Evolutionary conservation across 306 rosid species (phyloP).

Genomic region (Coriaria nepalensis): DNA sequence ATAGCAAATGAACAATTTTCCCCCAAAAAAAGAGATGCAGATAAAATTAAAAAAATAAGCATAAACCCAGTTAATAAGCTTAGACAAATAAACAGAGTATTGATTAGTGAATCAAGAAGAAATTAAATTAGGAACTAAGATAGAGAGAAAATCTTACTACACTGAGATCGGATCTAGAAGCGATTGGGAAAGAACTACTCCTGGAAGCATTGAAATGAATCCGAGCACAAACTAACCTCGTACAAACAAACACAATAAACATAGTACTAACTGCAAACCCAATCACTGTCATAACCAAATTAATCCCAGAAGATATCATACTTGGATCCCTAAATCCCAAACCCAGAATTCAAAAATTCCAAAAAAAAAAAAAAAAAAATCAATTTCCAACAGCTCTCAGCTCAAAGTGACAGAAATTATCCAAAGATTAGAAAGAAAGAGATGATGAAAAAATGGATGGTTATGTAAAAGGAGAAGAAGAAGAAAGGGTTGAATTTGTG

Average conservation of each 20-base stretch:
- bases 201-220: slow-evolving; percentile 68
- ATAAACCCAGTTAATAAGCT: too few species aligned
- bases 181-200: slow-evolving; percentile 63
- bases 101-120: neutral
- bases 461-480: too few species aligned
- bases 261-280: slow-evolving; percentile 85
- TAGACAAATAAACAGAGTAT: neutral
- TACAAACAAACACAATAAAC: slow-evolving; percentile 86
- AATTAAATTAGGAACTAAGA: neutral
- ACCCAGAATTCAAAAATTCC: neutral
- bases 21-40: too few species aligned
- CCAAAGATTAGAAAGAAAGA: too few species aligned
- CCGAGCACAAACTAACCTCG: slow-evolving; percentile 82
- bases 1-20: too few species aligned
- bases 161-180: slow-evolving; percentile 73
- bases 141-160: slow-evolving; percentile 22
- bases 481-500: too few species aligned
- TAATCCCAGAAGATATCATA: slow-evolving; percentile 73
- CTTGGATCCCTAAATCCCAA: neutral
- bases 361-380: slow-evolving; percentile 11
- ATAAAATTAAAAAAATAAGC: too few species aligned
- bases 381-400: slow-evolving; percentile 7
- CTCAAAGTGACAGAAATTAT: too few species aligned
- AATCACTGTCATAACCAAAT: slow-evolving; percentile 93
- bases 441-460: too few species aligned